Evolutionary conservation across 129 eudicot genomes (phyloP).

Genomic region (Pulicaria dysenterica): DNA sequence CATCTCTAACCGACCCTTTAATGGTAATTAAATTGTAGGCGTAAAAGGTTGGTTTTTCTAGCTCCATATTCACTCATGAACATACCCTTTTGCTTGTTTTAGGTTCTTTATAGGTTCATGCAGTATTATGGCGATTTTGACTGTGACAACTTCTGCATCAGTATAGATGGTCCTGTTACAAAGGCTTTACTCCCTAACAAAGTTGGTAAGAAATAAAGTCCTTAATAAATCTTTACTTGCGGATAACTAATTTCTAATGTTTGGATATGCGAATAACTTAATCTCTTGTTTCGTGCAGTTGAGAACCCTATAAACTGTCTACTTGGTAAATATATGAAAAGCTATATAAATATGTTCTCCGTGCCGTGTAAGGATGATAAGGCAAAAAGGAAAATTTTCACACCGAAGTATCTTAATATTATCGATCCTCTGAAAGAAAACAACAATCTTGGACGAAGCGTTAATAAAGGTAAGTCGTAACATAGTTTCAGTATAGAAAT

Average conservation of each 20-base stretch:
- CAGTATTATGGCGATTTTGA: constrained; percentile 72
- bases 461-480: constrained; percentile 51
- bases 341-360: constrained; percentile 50
- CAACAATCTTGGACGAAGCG: constrained; percentile 95
- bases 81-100: constrained; percentile 14
- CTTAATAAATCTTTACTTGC: background rate
- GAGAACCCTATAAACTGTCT: constrained; percentile 42
- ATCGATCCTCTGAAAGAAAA: constrained; percentile 76
- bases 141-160: constrained; percentile 70
- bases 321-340: constrained; percentile 43
- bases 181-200: constrained; percentile 54
- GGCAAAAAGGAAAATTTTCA: constrained; percentile 40
- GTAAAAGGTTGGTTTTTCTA: background rate
- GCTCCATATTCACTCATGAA: background rate
- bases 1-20: constrained; percentile 63
- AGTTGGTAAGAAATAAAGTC: constrained; percentile 49
- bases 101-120: constrained; percentile 82
- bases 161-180: constrained; percentile 65
- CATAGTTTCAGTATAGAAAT: background rate
- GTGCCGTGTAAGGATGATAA: constrained; percentile 39
- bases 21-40: constrained; percentile 47
- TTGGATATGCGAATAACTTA: background rate
- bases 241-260: background rate
- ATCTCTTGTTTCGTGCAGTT: constrained; percentile 39
- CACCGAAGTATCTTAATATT: constrained; percentile 63